Evolutionary conservation across 768 basidiomycete genomes (phyloP).

Genomic region (Hygrocybe punicea): DNA sequence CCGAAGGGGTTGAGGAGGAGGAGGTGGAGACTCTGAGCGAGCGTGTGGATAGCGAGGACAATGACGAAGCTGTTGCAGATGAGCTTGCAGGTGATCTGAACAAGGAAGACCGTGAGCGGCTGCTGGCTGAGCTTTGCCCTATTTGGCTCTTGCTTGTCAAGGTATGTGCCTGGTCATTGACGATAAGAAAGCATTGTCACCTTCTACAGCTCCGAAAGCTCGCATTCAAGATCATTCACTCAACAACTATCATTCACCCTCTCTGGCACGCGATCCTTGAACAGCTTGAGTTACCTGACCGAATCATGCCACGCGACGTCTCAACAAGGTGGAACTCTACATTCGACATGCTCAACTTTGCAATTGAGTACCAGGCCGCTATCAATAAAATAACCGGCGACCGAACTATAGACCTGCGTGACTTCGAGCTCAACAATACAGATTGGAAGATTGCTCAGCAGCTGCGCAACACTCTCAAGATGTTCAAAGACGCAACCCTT

Average conservation of each 20-base stretch:
- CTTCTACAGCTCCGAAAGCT: slow-evolving; percentile 18
- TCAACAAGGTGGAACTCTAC: no score
- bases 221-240: slow-evolving; percentile 26
- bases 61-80: slow-evolving; percentile 6
- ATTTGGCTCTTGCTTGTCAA: slow-evolving; percentile 9
- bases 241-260: slow-evolving; percentile 29
- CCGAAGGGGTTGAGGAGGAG: not conserved
- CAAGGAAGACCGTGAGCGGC: not conserved
- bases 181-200: not conserved
- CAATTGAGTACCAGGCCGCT: no score
- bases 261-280: slow-evolving; percentile 23
- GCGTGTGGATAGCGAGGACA: not conserved
- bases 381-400: no score
- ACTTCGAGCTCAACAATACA: no score
- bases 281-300: slow-evolving; percentile 2
- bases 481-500: no score
- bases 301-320: slow-evolving; percentile 33
- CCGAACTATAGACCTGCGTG: no score
- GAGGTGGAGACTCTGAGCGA: not conserved
- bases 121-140: not conserved
- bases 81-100: not conserved
- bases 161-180: slow-evolving; percentile 2
- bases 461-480: no score
- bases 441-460: no score
- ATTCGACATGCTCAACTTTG: no score